Evolutionary conservation across 352 stramenopile species (phyloP), one percentile per base, ranked within the genome.

Genomic region (Aphanomyces invadans): DNA sequence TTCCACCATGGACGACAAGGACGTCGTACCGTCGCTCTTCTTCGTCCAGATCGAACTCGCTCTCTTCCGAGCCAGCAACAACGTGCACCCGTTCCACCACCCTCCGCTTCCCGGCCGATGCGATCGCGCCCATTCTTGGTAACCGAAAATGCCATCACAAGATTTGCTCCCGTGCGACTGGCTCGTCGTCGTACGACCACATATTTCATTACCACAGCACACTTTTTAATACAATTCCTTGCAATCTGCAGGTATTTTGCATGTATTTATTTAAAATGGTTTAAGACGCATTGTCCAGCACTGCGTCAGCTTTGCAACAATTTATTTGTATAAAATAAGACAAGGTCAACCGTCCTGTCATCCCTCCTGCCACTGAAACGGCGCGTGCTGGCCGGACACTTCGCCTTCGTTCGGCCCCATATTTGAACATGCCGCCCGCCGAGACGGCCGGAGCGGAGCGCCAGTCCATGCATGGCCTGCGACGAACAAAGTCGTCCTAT

Each of bases 21-120:
- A n/a, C n/a, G n/a, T 42, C 36, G 29, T 48, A 67, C 60, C 60
- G 38, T 26, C 33, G 9, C 46, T 67, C 42, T 25, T 67, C 60
- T 15, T 49, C 60, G 26, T 67, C 60, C 9, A 67, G 42, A 25
- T 67, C 60, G 54, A 67, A 67, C 17, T 56, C 60, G 33, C 60
- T 67, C 9, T 67, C 60, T 0, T 44, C 28, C 19, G 45, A 46
- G 12, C 49, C 49, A n/a, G 25, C 49, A n/a, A 25, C 44, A 25
- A 45, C 9, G 17, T 52, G 44, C 44, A 52, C 4, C 12, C 44
- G 49, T 21, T 38, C 49, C 49, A 29, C 49, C 25, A n/a, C 49
- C 32, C 32, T 57, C 7, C 49, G 49, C 29, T 57, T 57, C n/a
- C n/a, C n/a, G 19, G 49, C 49, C 49, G 49, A 57, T 28, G 44